Base-by-base conservation (phyloP, 345 rosid species). In the Ricinus communis region DNA sequence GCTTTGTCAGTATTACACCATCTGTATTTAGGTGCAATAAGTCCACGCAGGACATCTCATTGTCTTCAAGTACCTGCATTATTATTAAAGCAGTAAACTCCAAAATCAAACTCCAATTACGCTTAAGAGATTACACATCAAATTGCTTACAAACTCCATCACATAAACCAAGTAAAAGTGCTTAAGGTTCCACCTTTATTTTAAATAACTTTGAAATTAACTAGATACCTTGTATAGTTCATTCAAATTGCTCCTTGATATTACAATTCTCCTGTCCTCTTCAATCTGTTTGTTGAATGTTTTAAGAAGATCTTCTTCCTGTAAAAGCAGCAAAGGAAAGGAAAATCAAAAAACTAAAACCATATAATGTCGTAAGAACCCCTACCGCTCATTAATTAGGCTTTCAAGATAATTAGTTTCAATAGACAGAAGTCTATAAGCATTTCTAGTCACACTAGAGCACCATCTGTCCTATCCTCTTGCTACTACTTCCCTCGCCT, bases 1-100 rank as follows among this genome's bases (percentile, higher is more conserved):
- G 83, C 68, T 83, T 88, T 73, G 97, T 90, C 82, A 93, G 71
- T 70, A 89, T 80, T 68, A 95, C 90, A 53, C 87, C 98, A 71
- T 95, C 99, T 30, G 91, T 87, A 76, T 85, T 82, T 78, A 90
- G 82, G 76, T 84, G 86, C 81, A 90, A 76, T 18, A 93, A 77
- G 62, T 95, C 98, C 75, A 77, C 51, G 79, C 99, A 95, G 18
- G 82, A 86, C 76, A 93, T 81, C 71, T 95, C 89, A 77, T 95
- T 83, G 79, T 93, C 99, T 75, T 95, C 98, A 53, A 95, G 93
- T 70, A 86, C 99, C 99, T 95, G 86, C 69, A 74, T 64, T 46
- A 63, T 8, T 45, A 45, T 51, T 68, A 62, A 51, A 71, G 30
- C 69, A 46, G 40, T 40, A 28, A 59, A 71, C 65, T 53, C 58